phyloP scores from a whole-genome alignment of 2,329 filamentous ascomycete genomes.

The Fusarium setosum region DNA sequence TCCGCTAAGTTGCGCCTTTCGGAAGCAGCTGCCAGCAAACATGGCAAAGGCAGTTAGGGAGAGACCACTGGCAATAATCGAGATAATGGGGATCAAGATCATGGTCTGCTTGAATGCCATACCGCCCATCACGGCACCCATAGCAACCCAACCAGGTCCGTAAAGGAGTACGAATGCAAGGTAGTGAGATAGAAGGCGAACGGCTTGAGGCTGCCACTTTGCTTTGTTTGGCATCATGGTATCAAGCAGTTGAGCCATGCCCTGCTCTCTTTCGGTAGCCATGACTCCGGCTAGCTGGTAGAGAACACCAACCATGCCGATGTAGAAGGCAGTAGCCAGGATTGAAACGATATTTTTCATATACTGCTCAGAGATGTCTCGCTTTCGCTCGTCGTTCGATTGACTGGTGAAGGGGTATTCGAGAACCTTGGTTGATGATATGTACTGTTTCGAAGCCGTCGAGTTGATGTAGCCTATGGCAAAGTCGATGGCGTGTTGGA shows the following conservation, averaged over 20 bases:
- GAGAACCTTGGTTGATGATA: conserved; percentile 55
- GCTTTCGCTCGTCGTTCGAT: conserved; percentile 71
- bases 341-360: conserved; percentile 77
- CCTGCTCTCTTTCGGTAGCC: conserved; percentile 81
- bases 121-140: conserved; percentile 69
- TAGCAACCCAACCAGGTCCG: conserved; percentile 77
- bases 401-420: conserved; percentile 75
- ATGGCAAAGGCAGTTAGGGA: conserved; percentile 80
- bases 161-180: conserved; percentile 81
- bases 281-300: conserved; percentile 86
- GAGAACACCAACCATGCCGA: conserved; percentile 74
- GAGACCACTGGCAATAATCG: conserved; percentile 76
- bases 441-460: conserved; percentile 42
- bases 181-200: conserved; percentile 77
- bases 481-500: conserved; percentile 79
- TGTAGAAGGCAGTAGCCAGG: conserved; percentile 78
- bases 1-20: conserved; percentile 66
- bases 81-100: conserved; percentile 71
- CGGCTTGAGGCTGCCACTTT: conserved; percentile 78
- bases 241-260: conserved; percentile 85
- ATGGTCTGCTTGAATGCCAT: conserved; percentile 68
- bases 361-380: conserved; percentile 72
- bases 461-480: conserved; percentile 69
- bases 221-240: conserved; percentile 82
- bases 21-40: conserved; percentile 78